These are phyloP conservation scores for Linnemannia zychae DNA, from an alignment of 192 early-diverging fungal species.

Conservation along the genomic window DNA sequence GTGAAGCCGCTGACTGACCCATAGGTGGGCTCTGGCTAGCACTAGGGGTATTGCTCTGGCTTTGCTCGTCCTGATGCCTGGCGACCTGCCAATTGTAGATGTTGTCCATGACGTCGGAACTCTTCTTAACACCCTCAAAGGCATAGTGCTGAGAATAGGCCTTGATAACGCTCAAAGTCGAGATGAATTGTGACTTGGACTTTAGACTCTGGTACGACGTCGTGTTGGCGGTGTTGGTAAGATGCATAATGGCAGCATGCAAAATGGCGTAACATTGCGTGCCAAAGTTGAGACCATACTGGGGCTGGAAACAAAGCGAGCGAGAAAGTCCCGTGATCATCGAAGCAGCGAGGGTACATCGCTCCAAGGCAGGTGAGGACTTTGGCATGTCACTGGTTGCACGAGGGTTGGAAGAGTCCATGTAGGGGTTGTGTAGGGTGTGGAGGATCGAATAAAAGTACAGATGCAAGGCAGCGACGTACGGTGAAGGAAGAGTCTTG, in stretches of 20 bases:
- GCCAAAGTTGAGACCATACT: conserved; percentile 56
- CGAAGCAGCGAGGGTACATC: conserved; percentile 49
- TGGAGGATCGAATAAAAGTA: conserved; percentile 68
- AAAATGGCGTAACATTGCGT: conserved; percentile 53
- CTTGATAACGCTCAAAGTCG: conserved; percentile 54
- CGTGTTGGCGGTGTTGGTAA: conserved; percentile 55
- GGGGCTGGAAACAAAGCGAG: conserved; percentile 54
- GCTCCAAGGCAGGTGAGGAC: conserved; percentile 42
- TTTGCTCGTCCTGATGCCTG: conserved; percentile 45
- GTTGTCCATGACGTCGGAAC: conserved; percentile 55
- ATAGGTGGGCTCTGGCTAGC: conserved; percentile 33
- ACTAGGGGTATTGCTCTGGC: background rate
- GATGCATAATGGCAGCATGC: conserved; percentile 54
- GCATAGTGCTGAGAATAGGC: conserved; percentile 55
- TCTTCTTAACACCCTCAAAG: conserved; percentile 56
- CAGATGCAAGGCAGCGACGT: conserved; percentile 59
- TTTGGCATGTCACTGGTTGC: conserved; percentile 53
- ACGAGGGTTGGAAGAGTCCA: conserved; percentile 57
- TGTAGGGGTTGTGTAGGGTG: conserved; percentile 68
- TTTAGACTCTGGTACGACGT: conserved; percentile 56
- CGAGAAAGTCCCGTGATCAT: conserved; percentile 53
- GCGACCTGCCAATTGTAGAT: conserved; percentile 59
- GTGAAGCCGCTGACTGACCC: conserved; percentile 17
- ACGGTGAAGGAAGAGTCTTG: conserved; percentile 44
- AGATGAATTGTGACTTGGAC: conserved; percentile 56